Evolutionary conservation across 192 early-diverging fungal genomes (phyloP), one percentile per base, ranked within the genome.

Genomic region (Rhizoclosmatium sp.): DNA sequence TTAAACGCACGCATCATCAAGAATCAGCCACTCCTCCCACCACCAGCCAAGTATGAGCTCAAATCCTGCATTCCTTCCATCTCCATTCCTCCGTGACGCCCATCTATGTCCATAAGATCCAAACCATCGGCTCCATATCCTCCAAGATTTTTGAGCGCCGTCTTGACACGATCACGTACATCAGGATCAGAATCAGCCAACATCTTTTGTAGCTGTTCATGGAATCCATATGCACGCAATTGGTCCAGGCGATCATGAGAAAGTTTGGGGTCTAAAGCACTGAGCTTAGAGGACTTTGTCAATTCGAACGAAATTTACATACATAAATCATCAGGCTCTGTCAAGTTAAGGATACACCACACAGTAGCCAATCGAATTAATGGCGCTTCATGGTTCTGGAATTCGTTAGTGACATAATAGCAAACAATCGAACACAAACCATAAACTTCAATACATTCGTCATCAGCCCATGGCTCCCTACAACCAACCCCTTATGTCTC

Each of bases 261-360:
- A 5, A 80, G 81, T 75, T 69, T 56, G 23, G 65, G 12, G 19
- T 21, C 59, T 59, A 47, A 31, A 31, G 31, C 31, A 31, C 31
- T 31, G 31, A 31, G 31, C 31, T 31, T 31, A 31, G 31, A 31
- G 31, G 31, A 31, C 31, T 31, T 31, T 31, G 31, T 31, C 31
- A 59, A 40, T 80, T 71, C 76, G 58, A 70, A 42, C 71, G 21
- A 80, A 81, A 14, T 83, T 82, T 31, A 40, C 39, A 56, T 45
- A 65, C 81, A 77, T 59, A 71, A 31, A 54, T 92, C 89, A 21
- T 94, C 91, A 2, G 81, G 79, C 87, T 92, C 93, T 10, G 92
- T 92, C 59, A 93, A 78, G 80, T 95, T 96, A 58, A 94, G 92
- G 41, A 94, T 81, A 76, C 87, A 88, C 93, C 92, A 96, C 21